A percentile compares a stretch with the other conserved stretches of the same genome.
These are phyloP conservation scores for Umbelopsis vinacea DNA, from an alignment of 192 early-diverging fungal species.

Conservation along the genomic window DNA sequence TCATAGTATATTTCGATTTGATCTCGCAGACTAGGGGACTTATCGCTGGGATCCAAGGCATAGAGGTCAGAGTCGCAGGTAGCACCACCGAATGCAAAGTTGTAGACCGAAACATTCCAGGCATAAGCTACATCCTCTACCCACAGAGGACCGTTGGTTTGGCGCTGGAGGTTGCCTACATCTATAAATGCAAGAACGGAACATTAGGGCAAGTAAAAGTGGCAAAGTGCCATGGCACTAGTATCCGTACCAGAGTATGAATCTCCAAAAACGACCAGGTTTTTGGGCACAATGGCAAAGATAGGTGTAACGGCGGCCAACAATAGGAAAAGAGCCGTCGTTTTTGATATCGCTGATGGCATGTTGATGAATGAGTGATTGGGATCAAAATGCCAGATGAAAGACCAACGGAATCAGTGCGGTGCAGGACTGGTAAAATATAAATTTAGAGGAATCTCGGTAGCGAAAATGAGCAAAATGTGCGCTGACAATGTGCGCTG, in stretches of 20 bases:
- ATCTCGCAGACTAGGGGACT: conserved; percentile 33
- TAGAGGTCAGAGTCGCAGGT: conserved; percentile 29
- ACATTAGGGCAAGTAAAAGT: not conserved
- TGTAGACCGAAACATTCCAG: conserved; percentile 40
- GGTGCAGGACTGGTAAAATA: not conserved
- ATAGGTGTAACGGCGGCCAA: not conserved
- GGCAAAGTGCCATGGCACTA: not conserved
- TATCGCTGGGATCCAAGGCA: not conserved
- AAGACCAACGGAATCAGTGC: not conserved
- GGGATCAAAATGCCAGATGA: conserved; percentile 2
- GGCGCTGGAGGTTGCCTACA: conserved; percentile 29
- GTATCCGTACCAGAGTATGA: conserved; percentile 36
- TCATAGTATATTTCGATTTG: conserved; percentile 44
- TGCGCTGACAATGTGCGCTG: not conserved
- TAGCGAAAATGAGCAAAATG: not conserved
- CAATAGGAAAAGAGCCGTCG: not conserved
- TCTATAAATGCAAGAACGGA: conserved; percentile 5
- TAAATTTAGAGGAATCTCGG: not conserved
- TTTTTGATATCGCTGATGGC: not conserved
- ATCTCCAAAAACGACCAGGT: conserved; percentile 47
- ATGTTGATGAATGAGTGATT: not conserved
- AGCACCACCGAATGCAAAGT: conserved; percentile 41
- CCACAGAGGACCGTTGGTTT: conserved; percentile 46
- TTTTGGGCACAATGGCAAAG: conserved; percentile 21
- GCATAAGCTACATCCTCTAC: conserved; percentile 37